Percentiles rank a stretch among this genome's conserved stretches.
These are phyloP conservation scores for Bryoglossum gracile DNA, from an alignment of 495 filamentous ascomycete genomes.

Conservation along the genomic window DNA sequence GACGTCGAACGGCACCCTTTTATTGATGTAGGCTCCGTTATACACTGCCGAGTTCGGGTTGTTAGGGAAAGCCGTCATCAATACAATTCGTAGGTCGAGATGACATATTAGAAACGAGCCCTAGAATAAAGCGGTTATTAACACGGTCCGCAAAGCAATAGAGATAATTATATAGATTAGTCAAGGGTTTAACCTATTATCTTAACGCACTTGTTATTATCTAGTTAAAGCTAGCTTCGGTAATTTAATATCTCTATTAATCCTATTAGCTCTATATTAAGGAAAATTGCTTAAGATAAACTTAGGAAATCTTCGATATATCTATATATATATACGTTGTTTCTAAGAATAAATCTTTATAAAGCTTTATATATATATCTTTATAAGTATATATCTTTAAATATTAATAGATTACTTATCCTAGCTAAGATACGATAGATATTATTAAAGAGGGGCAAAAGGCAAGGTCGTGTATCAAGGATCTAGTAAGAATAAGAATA, in stretches of 20 bases:
- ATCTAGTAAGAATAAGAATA: too few relatives aligned
- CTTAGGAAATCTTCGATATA: conserved; percentile 13
- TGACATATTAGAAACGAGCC: conserved; percentile 14
- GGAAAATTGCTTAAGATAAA: conserved; percentile 13
- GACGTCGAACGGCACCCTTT: conserved; percentile 10
- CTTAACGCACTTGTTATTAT: conserved; percentile 8
- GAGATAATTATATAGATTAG: conserved; percentile 12
- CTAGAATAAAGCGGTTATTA: conserved; percentile 9
- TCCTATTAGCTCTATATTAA: conserved; percentile 13
- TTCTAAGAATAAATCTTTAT: too few relatives aligned
- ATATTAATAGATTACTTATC: conserved; percentile 11
- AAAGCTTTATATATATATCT: too few relatives aligned
- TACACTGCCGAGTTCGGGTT: conserved; percentile 22
- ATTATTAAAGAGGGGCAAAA: too few relatives aligned
- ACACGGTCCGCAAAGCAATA: conserved; percentile 11
- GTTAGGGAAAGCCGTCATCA: conserved; percentile 15
- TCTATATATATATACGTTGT: too few relatives aligned
- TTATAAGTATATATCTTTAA: conserved; percentile 19
- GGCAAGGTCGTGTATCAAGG: too few relatives aligned
- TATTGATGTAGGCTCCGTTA: conserved; percentile 18
- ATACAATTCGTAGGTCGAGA: conserved; percentile 9
- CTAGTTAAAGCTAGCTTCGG: conserved; percentile 12
- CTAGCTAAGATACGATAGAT: conserved; percentile 9
- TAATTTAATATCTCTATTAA: conserved; percentile 14
- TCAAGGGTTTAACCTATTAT: conserved; percentile 11